Evolutionary conservation across 352 stramenopile species (phyloP).

Genomic region (Globisporangium megalacanthum): DNA sequence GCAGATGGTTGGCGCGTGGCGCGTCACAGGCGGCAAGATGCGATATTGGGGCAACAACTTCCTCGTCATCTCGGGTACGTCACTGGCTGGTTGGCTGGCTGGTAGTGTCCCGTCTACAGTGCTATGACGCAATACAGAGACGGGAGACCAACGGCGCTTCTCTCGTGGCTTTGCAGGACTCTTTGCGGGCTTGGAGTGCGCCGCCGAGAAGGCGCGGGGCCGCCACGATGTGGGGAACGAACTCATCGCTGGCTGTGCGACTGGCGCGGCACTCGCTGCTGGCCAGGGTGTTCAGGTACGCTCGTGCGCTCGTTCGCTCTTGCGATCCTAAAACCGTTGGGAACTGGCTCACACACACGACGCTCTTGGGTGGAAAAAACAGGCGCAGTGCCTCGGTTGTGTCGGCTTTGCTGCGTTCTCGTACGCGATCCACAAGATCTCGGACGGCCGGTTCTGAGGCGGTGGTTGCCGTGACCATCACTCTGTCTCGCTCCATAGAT

Average conservation of each 20-base stretch:
- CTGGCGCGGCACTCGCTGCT: conserved; percentile 90
- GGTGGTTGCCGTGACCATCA: too few relatives aligned
- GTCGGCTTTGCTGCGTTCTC: conserved; percentile 91
- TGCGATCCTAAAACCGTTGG: too few relatives aligned
- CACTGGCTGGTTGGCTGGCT: too few relatives aligned
- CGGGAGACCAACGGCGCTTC: too few relatives aligned
- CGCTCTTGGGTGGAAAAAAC: too few relatives aligned
- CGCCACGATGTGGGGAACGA: conserved; percentile 95
- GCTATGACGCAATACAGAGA: too few relatives aligned
- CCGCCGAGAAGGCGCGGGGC: conserved; percentile 91
- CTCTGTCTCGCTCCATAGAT: not conserved
- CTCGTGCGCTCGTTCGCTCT: not conserved
- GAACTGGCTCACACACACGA: too few relatives aligned
- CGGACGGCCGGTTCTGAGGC: conserved; percentile 72
- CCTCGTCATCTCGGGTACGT: conserved; percentile 72
- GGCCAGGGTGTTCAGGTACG: conserved; percentile 83
- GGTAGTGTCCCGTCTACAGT: too few relatives aligned
- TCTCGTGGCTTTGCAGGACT: too few relatives aligned
- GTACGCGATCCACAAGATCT: conserved; percentile 87
- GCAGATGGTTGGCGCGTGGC: conserved; percentile 61
- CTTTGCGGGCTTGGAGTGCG: conserved; percentile 93
- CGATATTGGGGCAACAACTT: conserved; percentile 87
- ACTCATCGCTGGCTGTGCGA: conserved; percentile 93
- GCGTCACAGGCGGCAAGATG: conserved; percentile 69
- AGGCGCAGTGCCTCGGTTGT: conserved; percentile 91